These are phyloP conservation scores for Colletotrichum sp. DNA, from an alignment of 2,329 filamentous ascomycete genomes.

Conservation along the genomic window DNA sequence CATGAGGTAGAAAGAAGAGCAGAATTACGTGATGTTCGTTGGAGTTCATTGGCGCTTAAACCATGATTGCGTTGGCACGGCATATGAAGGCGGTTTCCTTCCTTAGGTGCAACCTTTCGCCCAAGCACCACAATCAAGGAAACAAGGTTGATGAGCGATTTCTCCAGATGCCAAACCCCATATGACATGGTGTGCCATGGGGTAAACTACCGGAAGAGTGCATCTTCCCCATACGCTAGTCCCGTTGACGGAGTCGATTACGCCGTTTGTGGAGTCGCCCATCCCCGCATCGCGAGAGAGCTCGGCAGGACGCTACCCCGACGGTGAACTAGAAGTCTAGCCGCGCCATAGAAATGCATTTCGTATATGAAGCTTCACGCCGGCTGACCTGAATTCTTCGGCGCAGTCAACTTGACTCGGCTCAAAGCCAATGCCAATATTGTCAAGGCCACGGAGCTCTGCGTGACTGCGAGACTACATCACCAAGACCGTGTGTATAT, in stretches of 20 bases:
- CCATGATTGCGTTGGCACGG: not conserved
- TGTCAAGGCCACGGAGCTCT: not conserved
- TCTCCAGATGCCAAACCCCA: not conserved
- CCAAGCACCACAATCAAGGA: not conserved
- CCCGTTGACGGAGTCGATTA: not conserved
- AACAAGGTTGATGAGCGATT: not conserved
- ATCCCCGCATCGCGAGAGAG: not conserved
- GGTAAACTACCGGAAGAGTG: not conserved
- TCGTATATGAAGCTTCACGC: not conserved
- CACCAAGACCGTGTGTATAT: not conserved
- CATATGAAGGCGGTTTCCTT: not conserved
- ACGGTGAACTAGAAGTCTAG: not conserved
- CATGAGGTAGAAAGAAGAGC: not conserved
- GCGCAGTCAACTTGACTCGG: not conserved
- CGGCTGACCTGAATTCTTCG: not conserved
- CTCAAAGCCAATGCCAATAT: not conserved
- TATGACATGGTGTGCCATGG: not conserved
- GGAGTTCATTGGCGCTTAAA: not conserved
- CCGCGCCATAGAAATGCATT: conserved; percentile 6
- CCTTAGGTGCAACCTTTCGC: not conserved
- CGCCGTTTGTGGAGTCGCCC: not conserved
- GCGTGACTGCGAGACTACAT: not conserved
- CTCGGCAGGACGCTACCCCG: conserved; percentile 11
- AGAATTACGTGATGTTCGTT: not conserved
- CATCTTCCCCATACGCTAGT: conserved; percentile 1